Base-by-base conservation (phyloP, 768 basidiomycete genomes). In the Porpolomopsis calyptriformis region DNA sequence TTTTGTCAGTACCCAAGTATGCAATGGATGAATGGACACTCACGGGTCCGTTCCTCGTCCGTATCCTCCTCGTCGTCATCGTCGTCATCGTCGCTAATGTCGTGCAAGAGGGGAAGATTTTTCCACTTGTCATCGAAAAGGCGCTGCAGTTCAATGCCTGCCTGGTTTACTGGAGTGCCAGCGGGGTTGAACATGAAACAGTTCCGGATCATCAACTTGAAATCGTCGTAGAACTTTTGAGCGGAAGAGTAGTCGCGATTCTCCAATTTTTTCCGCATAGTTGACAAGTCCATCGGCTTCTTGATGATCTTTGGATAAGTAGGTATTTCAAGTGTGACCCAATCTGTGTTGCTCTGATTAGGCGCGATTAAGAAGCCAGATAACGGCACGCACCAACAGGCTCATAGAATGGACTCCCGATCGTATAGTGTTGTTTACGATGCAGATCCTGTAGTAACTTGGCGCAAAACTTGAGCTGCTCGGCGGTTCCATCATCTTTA, bases 71-170 rank as follows among this genome's bases (percentile, higher is more conserved):
- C 76, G 1, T 78, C 81, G 2, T 79, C 80, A 3, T 78, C 78
- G 4, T 78, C 76, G 0, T 78, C 77, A 4, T 83, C 82, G 10
- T 80, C 77, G 25, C 79, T 78, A 25, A 65, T 62, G 1, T 72
- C 70, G 26, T 67, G 71, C 37, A 82, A 69, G 0, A 74, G 70
- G 1, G 92, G 91, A 4, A 96, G 62, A 31, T 62, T 66, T 61
- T 76, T 78, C 90, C 90, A 97, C 63, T 93, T 96, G 56, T 92
- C 87, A 47, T 93, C 84, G 63, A 98, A 99, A 25, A 91, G 62
- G 18, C 76, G 76, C 60, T 91, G 79, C n/a, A 98, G 67, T 40
- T 89, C 80, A 38, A 79, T 74, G 5, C 92, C 96, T 16, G 90
- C 85, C 42, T 80, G 74, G 57, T 92, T 83, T 47, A 98, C 94